These are phyloP conservation scores for Xerocomus minutiporus DNA, from an alignment of 1,284 basidiomycete genomes.

Conservation along the genomic window DNA sequence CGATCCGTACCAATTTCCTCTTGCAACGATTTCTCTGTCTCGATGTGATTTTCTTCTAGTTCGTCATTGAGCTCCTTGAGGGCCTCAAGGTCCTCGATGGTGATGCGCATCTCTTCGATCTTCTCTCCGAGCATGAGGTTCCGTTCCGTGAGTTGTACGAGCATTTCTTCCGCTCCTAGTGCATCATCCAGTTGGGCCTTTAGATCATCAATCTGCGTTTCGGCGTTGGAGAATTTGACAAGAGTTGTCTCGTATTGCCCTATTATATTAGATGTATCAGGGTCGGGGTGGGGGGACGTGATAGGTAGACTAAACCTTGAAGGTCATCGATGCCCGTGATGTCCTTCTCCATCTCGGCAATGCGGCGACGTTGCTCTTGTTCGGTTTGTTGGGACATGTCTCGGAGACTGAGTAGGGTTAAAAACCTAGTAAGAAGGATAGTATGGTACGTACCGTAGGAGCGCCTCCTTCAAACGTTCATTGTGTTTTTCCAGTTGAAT, in stretches of 20 bases:
- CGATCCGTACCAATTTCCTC: constrained; percentile 74
- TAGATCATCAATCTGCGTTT: constrained; percentile 89
- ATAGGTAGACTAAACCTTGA: constrained; percentile 45
- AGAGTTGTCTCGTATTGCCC: constrained; percentile 77
- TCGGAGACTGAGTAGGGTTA: constrained; percentile 54
- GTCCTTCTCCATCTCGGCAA: constrained; percentile 89
- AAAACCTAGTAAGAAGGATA: neutral
- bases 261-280: constrained; percentile 32
- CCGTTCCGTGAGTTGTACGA: constrained; percentile 92
- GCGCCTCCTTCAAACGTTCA: constrained; percentile 89
- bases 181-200: constrained; percentile 95
- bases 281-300: constrained; percentile 6
- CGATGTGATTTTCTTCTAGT: constrained; percentile 93
- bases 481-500: constrained; percentile 97
- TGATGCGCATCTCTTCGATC: constrained; percentile 94
- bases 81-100: constrained; percentile 93
- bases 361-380: constrained; percentile 74
- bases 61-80: constrained; percentile 96
- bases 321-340: constrained; percentile 65
- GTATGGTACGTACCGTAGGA: constrained; percentile 62
- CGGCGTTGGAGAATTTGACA: constrained; percentile 79
- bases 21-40: constrained; percentile 89
- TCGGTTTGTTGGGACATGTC: constrained; percentile 89
- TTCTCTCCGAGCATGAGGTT: constrained; percentile 93
- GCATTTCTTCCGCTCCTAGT: constrained; percentile 91